Conservation (phyloP, 305 asterid species). For the Andrographis paniculata region DNA sequence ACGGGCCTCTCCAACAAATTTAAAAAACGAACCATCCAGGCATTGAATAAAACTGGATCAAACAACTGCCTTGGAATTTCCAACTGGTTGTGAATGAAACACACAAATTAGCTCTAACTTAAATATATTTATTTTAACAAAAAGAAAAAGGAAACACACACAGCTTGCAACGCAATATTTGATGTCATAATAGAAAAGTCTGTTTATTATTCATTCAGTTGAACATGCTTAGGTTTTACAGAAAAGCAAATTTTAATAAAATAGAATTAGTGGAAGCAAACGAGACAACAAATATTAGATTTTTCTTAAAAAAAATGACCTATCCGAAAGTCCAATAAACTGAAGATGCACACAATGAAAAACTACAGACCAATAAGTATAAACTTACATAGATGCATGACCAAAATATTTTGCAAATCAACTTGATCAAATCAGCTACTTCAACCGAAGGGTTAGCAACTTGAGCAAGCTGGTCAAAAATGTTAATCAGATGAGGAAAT, state of each 20-base stretch:
- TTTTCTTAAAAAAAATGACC: too few species aligned
- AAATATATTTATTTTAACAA: neutral
- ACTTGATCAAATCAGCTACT: slow-evolving; percentile 91
- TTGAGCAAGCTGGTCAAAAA: slow-evolving; percentile 79
- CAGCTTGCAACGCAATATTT: too few species aligned
- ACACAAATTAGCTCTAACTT: slow-evolving; percentile 11
- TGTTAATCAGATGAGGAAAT: slow-evolving; percentile 77
- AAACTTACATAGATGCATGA: slow-evolving; percentile 86
- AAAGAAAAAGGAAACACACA: too few species aligned
- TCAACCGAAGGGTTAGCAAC: slow-evolving; percentile 73
- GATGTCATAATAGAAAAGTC: too few species aligned
- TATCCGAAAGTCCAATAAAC: neutral
- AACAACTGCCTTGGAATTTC: slow-evolving; percentile 92
- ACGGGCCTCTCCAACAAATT: slow-evolving; percentile 92
- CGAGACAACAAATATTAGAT: too few species aligned
- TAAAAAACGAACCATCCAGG: slow-evolving; percentile 94
- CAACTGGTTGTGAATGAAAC: slow-evolving; percentile 42
- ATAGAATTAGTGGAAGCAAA: too few species aligned
- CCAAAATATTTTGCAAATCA: slow-evolving; percentile 98
- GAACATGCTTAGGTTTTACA: too few species aligned
- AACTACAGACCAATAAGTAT: neutral
- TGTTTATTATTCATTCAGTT: too few species aligned
- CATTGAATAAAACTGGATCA: slow-evolving; percentile 83
- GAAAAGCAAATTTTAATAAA: too few species aligned
- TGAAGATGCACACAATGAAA: neutral